Evolutionary conservation across 1,284 basidiomycete species (phyloP), one percentile per base, ranked within the genome.

Genomic region (Trichosporon asahii): DNA sequence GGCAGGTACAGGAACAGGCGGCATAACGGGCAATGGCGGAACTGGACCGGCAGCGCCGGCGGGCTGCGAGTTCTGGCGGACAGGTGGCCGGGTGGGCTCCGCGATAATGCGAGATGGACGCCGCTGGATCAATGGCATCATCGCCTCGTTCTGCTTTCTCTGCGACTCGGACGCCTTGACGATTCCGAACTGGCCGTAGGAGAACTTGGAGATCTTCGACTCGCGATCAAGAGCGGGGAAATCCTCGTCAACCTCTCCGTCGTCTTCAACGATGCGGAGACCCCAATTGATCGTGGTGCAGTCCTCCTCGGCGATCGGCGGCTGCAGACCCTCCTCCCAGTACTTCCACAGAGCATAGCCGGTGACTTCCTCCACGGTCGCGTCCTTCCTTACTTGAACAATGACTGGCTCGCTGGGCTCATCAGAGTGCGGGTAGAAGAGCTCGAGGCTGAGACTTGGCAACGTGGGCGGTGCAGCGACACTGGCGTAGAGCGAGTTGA

Each of bases 211-310:
- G 15, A 96, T 90, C 76, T 90, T 90, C 6, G 92, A 88, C 65
- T 89, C 90, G 40, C 96, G 87, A 80, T 98, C 97, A 12, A 97
- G 91, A 1, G 95, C 90, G 33, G 97, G 96, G 78, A 96, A 99
- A 83, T 99, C 97, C 80, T 98, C 96, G 80, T 99, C 97, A 0
- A 98, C 94, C 82, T 98, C 94, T 18, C 97, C 97, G 81, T 98
- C 95, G 66, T 95, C 93, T 78, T 99, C 96, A 8, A 95, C 93
- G 69, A 99, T 95, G 70, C 94, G 86, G 82, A 99, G 82, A n/a
- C 94, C 90, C 95, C 96, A 99, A 0, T 93, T 94, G 1, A 92
- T 86, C 0, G 93, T 92, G 65, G 90, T 74, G 57, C 29, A 61
- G 29, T 61, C 57, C 18, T 61, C 57, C 15, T 61, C 57, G 75